Conservation (phyloP, 23 red algal genomes). For the Gracilaria domingensis region DNA sequence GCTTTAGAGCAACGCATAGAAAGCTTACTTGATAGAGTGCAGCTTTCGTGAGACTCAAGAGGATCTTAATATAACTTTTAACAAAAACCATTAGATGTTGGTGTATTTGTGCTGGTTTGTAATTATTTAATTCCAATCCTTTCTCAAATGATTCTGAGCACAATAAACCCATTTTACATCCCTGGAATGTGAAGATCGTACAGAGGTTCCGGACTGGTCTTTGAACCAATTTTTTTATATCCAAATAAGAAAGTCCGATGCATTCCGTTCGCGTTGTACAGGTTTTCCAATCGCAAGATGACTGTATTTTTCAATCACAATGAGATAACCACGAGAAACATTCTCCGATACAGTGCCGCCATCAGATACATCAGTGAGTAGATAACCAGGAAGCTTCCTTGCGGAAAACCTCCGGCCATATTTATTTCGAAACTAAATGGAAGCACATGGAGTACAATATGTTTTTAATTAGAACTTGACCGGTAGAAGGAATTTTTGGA, state of each 20-base stretch:
- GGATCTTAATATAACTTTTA: not conserved
- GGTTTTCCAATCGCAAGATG: slow-evolving; percentile 4
- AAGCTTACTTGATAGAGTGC: slow-evolving; percentile 6
- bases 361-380: slow-evolving; percentile 28
- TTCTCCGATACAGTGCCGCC: not conserved
- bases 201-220: slow-evolving; percentile 18
- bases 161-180: slow-evolving; percentile 24
- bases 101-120: slow-evolving; percentile 21
- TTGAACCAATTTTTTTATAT: slow-evolving; percentile 49
- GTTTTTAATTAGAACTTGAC: not conserved
- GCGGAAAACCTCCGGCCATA: slow-evolving; percentile 26
- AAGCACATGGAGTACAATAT: slow-evolving; percentile 21
- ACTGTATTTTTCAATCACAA: slow-evolving; percentile 32
- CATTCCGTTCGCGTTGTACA: slow-evolving; percentile 17
- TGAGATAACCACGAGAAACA: not conserved
- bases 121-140: not conserved
- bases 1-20: not conserved
- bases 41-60: not conserved
- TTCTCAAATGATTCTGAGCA: slow-evolving; percentile 3
- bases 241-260: not conserved
- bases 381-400: not conserved
- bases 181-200: slow-evolving; percentile 19
- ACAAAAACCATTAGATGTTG: slow-evolving; percentile 44
- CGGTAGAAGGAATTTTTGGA: not conserved
- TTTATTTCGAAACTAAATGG: slow-evolving; percentile 28